Evolutionary conservation across 257 asterid species (phyloP).

Genomic region (Solanum piurae): DNA sequence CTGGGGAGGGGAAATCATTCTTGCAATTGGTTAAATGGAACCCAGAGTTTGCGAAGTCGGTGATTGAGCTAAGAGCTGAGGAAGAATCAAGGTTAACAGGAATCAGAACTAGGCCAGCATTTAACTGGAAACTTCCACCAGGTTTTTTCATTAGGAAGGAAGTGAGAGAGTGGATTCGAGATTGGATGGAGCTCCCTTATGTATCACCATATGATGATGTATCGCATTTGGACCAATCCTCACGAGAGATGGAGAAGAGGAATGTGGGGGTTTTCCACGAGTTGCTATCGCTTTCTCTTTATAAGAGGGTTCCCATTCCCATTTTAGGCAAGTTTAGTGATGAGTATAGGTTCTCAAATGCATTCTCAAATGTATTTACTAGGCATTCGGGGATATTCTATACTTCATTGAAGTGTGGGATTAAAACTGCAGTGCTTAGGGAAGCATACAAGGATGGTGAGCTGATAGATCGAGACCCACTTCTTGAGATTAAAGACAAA

Average conservation of each 20-base stretch:
- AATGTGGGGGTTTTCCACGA: slow-evolving; percentile 84
- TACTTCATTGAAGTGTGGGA: slow-evolving; percentile 77
- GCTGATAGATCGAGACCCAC: slow-evolving; percentile 30
- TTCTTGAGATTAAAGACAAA: slow-evolving; percentile 42
- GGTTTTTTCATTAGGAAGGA: slow-evolving; percentile 74
- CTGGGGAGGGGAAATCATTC: slow-evolving; percentile 62
- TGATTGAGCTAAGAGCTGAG: slow-evolving; percentile 64
- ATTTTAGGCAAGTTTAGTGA: slow-evolving; percentile 65
- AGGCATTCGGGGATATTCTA: slow-evolving; percentile 90
- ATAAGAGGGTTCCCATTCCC: slow-evolving; percentile 62
- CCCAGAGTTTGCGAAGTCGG: slow-evolving; percentile 43
- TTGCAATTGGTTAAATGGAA: slow-evolving; percentile 55
- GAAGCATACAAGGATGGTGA: slow-evolving; percentile 71
- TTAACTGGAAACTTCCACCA: slow-evolving; percentile 64
- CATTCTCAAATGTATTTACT: slow-evolving; percentile 62
- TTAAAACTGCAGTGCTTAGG: slow-evolving; percentile 78
- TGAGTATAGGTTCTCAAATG: slow-evolving; percentile 70
- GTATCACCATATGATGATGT: slow-evolving; percentile 72
- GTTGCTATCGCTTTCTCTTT: slow-evolving; percentile 60
- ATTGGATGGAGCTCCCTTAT: slow-evolving; percentile 88
- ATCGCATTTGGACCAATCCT: slow-evolving; percentile 45
- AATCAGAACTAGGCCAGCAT: slow-evolving; percentile 50
- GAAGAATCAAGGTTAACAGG: slow-evolving; percentile 72
- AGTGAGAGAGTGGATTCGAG: slow-evolving; percentile 93
- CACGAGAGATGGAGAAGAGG: slow-evolving; percentile 88